Base-by-base conservation (phyloP, 1,284 basidiomycete genomes). In the Ganoderma boninense region DNA sequence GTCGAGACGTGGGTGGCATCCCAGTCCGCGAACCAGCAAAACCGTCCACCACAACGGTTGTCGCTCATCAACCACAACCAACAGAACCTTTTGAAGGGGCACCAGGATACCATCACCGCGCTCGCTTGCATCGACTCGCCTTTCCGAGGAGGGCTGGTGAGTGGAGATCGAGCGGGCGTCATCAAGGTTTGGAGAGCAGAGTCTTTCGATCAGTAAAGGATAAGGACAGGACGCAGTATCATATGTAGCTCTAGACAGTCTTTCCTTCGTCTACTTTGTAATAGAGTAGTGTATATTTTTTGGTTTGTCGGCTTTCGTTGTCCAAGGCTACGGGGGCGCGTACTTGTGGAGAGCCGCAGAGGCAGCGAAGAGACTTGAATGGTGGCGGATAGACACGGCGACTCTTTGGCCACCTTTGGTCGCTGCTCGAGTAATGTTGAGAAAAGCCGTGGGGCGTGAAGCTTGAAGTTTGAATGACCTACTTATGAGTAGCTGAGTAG, bases 171-270 rank as follows among this genome's bases (percentile, higher is more conserved):
- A 46, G 84, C 90, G 23, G 95, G 95, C 2, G 89, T 90, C 35
- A 86, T 96, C 69, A 96, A 96, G 79, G 92, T 96, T 1, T 96
- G 93, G 92, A 86, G 92, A 69, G 87, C 94, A 16, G 92, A 94
- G 57, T 79, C 82, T 44, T 73, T 80, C 2, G 86, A 87, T 64
- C 81, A 72, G 29, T 70, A 65, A 32, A 32, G 74, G 64, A 75
- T 18, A n/a, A 32, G 46, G 49, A 52, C 26, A n/a, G 59, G 35
- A 10, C 6, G n/a, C 35, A 2, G 7, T 62, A 3, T 38, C 23
- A 42, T 56, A 23, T 69, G 68, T 69, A 69, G 59, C 68, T 69
- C 23, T 69, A 65, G 57, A 54, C 20, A 16, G n/a, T 52, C 64
- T 23, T 46, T 16, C 23, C n/a, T 64, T 49, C 20, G 42, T 57